These are phyloP conservation scores for Galerina marginata DNA, from an alignment of 768 basidiomycete species.

Conservation along the genomic window DNA sequence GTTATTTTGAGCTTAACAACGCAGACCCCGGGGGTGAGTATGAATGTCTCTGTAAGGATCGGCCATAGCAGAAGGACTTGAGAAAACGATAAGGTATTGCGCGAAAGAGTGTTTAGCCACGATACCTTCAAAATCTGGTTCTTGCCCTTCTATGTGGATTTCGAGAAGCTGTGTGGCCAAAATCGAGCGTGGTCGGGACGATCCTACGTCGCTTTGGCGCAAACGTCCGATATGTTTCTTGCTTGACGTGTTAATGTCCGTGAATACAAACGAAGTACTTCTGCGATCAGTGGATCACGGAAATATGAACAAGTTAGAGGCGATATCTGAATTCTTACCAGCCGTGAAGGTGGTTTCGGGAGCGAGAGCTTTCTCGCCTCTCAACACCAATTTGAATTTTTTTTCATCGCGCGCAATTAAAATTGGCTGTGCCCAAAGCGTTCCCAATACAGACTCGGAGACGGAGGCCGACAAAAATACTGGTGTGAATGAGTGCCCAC, in stretches of 20 bases:
- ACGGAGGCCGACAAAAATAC: not conserved
- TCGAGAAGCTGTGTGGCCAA: slow-evolving; percentile 12
- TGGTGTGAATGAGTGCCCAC: slow-evolving; percentile 11
- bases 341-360: not conserved
- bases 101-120: not conserved
- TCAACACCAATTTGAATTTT: too few species aligned
- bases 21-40: slow-evolving; percentile 5
- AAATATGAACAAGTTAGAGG: not conserved
- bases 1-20: slow-evolving; percentile 16
- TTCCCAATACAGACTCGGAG: not conserved
- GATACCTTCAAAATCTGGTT: not conserved
- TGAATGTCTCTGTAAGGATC: not conserved
- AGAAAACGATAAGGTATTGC: slow-evolving; percentile 7
- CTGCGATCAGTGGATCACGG: not conserved
- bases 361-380: not conserved
- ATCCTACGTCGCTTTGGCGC: not conserved
- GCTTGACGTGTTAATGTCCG: not conserved
- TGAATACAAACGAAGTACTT: slow-evolving; percentile 2
- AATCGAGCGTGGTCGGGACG: not conserved
- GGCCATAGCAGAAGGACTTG: slow-evolving; percentile 1
- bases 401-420: too few species aligned
- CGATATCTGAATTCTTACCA: not conserved
- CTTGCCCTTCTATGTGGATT: slow-evolving; percentile 12
- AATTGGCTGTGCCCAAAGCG: not conserved
- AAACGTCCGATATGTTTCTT: not conserved